These are phyloP conservation scores for Bipolaris bicolor DNA, from an alignment of 2,329 filamentous ascomycete species.

Conservation along the genomic window DNA sequence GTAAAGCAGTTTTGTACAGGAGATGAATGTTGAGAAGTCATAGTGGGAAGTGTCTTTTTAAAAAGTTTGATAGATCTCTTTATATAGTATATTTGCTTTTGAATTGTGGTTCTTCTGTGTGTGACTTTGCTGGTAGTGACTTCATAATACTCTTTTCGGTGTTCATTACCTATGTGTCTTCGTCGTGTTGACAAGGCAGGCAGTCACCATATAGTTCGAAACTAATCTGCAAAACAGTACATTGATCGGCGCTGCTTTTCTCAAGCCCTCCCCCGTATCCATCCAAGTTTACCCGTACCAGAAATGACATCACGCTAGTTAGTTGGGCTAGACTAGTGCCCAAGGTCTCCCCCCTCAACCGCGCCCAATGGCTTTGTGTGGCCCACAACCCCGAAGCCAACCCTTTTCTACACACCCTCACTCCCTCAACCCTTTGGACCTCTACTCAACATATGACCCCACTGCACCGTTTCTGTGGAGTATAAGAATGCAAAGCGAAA, in stretches of 20 bases:
- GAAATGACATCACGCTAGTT: neutral
- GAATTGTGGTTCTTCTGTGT: neutral
- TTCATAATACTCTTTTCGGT: too few species aligned
- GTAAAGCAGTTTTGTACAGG: neutral
- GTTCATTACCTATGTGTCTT: too few species aligned
- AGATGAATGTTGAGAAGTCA: neutral
- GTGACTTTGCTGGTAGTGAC: neutral
- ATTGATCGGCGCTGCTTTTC: neutral
- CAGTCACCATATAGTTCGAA: too few species aligned
- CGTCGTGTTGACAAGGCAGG: too few species aligned
- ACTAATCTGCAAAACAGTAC: too few species aligned
- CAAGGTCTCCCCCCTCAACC: neutral
- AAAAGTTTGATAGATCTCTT: constrained; percentile 18
- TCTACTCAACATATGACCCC: too few species aligned
- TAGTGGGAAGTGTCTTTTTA: neutral
- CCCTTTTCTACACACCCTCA: neutral
- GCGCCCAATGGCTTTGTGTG: neutral
- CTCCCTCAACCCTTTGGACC: neutral
- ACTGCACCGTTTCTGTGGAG: too few species aligned
- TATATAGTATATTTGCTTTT: neutral
- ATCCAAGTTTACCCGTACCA: neutral
- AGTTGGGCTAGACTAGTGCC: neutral
- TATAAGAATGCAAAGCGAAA: too few species aligned
- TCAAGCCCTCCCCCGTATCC: neutral
- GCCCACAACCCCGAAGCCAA: neutral